Percentiles rank a stretch among this genome's conserved stretches.
Conservation (phyloP, 2,329 filamentous ascomycete species). For the Alternaria triticina region DNA sequence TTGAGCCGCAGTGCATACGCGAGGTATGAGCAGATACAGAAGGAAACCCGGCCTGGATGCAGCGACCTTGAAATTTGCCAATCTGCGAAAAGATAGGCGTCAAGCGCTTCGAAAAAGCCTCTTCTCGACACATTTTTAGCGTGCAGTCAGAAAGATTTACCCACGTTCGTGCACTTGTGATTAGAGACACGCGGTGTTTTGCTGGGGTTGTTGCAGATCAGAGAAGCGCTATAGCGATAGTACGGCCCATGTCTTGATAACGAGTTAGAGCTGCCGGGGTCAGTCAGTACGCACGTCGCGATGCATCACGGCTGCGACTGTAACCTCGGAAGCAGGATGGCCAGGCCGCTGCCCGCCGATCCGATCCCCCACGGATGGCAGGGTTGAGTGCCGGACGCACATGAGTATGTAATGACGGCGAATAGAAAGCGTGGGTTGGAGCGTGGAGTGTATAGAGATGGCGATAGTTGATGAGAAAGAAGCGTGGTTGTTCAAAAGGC, state of each 20-base stretch:
- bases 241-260: conserved; percentile 2
- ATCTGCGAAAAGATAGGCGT: background rate
- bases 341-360: background rate
- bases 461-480: background rate
- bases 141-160: background rate
- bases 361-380: background rate
- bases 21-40: conserved; percentile 22
- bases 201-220: background rate
- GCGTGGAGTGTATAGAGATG: background rate
- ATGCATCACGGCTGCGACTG: background rate
- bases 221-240: background rate
- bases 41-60: conserved; percentile 18
- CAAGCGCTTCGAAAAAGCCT: background rate
- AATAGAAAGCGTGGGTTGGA: background rate
- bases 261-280: background rate
- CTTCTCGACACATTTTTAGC: background rate
- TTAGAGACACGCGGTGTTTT: conserved; percentile 11
- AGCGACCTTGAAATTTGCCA: background rate
- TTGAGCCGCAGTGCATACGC: conserved; percentile 25
- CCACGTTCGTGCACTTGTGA: background rate
- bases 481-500: background rate
- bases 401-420: background rate
- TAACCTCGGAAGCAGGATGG: background rate
- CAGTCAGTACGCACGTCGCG: background rate
- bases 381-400: background rate